Conservation (phyloP, 805 yeast genomes). For the Komagataella ulmi region DNA sequence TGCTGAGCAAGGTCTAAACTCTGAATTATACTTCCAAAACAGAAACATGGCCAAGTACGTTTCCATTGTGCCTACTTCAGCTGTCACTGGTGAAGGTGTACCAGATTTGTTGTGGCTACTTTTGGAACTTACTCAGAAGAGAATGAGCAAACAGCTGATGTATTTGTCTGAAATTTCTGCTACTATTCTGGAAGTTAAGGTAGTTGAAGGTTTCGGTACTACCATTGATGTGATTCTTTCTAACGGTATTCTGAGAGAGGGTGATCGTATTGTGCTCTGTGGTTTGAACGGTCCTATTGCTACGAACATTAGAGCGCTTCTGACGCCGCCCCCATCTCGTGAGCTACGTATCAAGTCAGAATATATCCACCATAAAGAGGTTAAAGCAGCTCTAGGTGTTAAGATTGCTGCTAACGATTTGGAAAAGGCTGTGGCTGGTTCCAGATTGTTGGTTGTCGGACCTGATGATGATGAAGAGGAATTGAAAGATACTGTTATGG, state of each 20-base stretch:
- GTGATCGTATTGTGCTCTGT: slow-evolving; percentile 90
- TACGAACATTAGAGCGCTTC: slow-evolving; percentile 86
- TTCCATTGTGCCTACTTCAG: slow-evolving; percentile 96
- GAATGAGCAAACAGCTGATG: slow-evolving; percentile 98
- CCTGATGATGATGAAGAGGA: slow-evolving; percentile 98
- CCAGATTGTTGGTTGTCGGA: slow-evolving; percentile 87
- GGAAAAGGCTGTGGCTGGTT: slow-evolving; percentile 98
- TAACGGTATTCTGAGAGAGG: slow-evolving; percentile 91
- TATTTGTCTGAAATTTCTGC: slow-evolving; percentile 91
- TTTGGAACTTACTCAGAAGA: slow-evolving; percentile 90
- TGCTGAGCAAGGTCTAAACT: slow-evolving; percentile 96
- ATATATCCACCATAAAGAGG: slow-evolving; percentile 92
- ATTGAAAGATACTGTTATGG: slow-evolving; percentile 96
- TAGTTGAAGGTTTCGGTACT: slow-evolving; percentile 96
- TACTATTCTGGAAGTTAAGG: slow-evolving; percentile 93
- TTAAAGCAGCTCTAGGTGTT: slow-evolving; percentile 98
- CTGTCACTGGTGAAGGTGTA: slow-evolving; percentile 99
- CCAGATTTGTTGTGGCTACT: slow-evolving; percentile 95
- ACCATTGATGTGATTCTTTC: slow-evolving; percentile 96
- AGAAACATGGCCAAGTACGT: slow-evolving; percentile 88
- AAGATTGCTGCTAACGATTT: slow-evolving; percentile 96
- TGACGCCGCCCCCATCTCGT: slow-evolving; percentile 96
- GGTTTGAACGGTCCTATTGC: slow-evolving; percentile 98
- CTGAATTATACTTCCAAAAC: slow-evolving; percentile 93
- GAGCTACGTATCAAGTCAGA: slow-evolving; percentile 96